Evolutionary conservation across 140 eudicot species (phyloP).

Genomic region (Cichorium intybus): DNA sequence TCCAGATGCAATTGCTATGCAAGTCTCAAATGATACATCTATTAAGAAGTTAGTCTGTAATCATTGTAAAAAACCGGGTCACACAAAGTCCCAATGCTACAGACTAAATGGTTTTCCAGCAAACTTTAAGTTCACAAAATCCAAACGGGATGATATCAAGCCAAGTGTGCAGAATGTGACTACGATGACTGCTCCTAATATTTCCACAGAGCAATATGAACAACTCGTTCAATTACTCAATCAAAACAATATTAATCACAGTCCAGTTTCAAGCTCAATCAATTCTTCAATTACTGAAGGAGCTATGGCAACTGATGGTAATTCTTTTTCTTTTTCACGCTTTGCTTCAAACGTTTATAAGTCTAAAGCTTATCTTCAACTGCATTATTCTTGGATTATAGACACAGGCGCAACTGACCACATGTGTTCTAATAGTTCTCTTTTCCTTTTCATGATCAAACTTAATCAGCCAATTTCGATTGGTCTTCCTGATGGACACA

Average conservation of each 20-base stretch:
- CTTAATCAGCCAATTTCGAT: neutral
- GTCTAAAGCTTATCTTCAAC: neutral
- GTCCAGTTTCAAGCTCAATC: neutral
- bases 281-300: neutral
- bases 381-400: conserved; percentile 2
- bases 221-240: neutral
- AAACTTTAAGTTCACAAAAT: neutral
- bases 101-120: neutral
- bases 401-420: neutral
- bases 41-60: neutral
- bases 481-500: neutral
- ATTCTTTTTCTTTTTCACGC: neutral
- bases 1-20: neutral
- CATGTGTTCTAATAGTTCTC: too few relatives aligned
- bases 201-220: neutral
- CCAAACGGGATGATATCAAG: too few relatives aligned
- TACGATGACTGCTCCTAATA: neutral
- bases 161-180: neutral
- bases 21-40: neutral
- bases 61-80: neutral
- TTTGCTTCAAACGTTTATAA: neutral
- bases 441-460: neutral
- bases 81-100: neutral
- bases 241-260: neutral
- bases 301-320: neutral